Percentiles rank a stretch among this genome's conserved stretches.
Evolutionary conservation across 1,284 basidiomycete genomes (phyloP).

Genomic region (Trametes versicolor): DNA sequence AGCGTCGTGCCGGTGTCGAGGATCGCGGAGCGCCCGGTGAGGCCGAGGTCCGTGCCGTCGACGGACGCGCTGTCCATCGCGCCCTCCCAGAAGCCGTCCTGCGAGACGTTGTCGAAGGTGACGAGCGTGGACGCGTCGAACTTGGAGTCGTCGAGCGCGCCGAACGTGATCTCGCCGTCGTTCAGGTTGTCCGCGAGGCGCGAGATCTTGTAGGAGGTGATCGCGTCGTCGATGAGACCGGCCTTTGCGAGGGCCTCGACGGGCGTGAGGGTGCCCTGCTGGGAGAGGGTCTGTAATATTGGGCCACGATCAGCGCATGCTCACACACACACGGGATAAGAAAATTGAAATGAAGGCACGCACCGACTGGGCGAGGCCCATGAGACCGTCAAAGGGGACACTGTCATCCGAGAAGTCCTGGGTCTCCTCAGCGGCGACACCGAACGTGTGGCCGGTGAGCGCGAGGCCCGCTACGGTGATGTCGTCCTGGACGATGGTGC

Average conservation of each 20-base stretch:
- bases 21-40: conserved; percentile 73
- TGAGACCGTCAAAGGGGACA: conserved; percentile 81
- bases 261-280: conserved; percentile 75
- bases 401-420: conserved; percentile 65
- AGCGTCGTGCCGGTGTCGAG: conserved; percentile 85
- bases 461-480: conserved; percentile 73
- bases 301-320: conserved; percentile 12
- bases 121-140: conserved; percentile 66
- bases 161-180: conserved; percentile 86
- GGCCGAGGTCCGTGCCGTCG: conserved; percentile 61
- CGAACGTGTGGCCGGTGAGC: conserved; percentile 75
- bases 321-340: not conserved
- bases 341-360: conserved; percentile 36
- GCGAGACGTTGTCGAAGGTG: conserved; percentile 68
- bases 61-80: conserved; percentile 66
- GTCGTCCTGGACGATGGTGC: conserved; percentile 74
- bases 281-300: conserved; percentile 60
- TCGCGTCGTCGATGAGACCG: conserved; percentile 71
- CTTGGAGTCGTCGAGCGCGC: conserved; percentile 78
- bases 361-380: conserved; percentile 84
- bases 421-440: conserved; percentile 72
- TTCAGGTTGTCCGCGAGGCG: conserved; percentile 78
- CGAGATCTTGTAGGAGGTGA: conserved; percentile 86
- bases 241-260: conserved; percentile 75
- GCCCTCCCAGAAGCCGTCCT: conserved; percentile 83